Evolutionary conservation across 208 protist species (phyloP).

Genomic region (Endotrypanum monterogeii): DNA sequence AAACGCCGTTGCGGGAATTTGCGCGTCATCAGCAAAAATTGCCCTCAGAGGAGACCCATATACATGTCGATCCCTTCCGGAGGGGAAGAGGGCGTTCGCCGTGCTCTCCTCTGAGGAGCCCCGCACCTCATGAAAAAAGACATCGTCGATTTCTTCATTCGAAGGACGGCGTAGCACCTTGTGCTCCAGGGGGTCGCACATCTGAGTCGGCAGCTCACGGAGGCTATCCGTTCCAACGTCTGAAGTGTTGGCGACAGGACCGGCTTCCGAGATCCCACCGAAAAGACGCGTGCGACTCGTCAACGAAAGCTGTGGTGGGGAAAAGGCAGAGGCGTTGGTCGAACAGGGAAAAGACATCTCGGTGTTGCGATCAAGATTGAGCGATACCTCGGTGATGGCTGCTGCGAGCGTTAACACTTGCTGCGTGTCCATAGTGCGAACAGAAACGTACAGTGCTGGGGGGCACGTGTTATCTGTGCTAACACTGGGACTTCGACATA

Average conservation of each 20-base stretch:
- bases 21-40: background rate
- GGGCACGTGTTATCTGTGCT: background rate
- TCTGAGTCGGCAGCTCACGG: background rate
- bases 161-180: slow-evolving; percentile 24
- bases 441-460: background rate
- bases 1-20: background rate
- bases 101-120: background rate
- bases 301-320: background rate
- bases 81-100: background rate
- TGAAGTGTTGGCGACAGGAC: background rate
- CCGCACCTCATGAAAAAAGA: background rate
- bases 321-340: background rate
- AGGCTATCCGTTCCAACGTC: background rate
- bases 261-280: background rate
- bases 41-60: background rate
- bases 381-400: slow-evolving; percentile 44
- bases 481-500: slow-evolving; percentile 4
- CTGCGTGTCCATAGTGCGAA: slow-evolving; percentile 18
- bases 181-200: slow-evolving; percentile 35
- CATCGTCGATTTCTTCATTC: slow-evolving; percentile 1
- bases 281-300: slow-evolving; percentile 19
- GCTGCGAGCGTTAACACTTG: slow-evolving; percentile 37
- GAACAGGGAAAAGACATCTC: slow-evolving; percentile 7
- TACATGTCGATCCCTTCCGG: background rate
- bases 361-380: slow-evolving; percentile 11